Evolutionary conservation across 345 rosid genomes (phyloP).

Genomic region (Carallia brachiata): DNA sequence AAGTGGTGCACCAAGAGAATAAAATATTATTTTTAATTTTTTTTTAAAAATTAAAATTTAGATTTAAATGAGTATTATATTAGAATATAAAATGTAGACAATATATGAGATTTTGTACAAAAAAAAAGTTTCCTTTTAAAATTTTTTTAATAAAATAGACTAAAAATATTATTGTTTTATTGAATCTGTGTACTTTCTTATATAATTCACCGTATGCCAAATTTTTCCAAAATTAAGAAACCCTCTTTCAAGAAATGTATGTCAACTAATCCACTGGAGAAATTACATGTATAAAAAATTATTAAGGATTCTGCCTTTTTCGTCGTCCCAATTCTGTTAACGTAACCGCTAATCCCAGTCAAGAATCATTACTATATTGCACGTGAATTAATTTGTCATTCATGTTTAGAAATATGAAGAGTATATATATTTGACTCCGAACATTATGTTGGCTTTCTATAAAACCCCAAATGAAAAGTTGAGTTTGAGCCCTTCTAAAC

Average conservation of each 20-base stretch:
- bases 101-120: too few relatives aligned
- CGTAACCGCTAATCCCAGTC: constrained; percentile 1
- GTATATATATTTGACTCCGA: neutral
- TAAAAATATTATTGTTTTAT: too few relatives aligned
- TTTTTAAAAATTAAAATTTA: too few relatives aligned
- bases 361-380: constrained; percentile 15
- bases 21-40: too few relatives aligned
- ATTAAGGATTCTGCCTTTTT: neutral
- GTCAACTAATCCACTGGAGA: constrained; percentile 16
- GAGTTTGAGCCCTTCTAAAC: neutral
- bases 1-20: too few relatives aligned
- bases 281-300: neutral
- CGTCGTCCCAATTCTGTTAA: neutral
- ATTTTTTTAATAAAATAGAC: too few relatives aligned
- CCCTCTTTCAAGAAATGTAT: constrained; percentile 24
- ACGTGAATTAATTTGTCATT: too few relatives aligned
- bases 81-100: too few relatives aligned
- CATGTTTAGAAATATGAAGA: neutral
- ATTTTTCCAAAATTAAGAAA: constrained; percentile 1
- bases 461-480: neutral
- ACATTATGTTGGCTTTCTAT: neutral
- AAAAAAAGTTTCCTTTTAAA: too few relatives aligned
- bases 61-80: too few relatives aligned
- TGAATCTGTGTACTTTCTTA: too few relatives aligned
- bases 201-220: too few relatives aligned